phyloP scores from a whole-genome alignment of 1,139 yeast species.

The Wickerhamomyces sp. region DNA sequence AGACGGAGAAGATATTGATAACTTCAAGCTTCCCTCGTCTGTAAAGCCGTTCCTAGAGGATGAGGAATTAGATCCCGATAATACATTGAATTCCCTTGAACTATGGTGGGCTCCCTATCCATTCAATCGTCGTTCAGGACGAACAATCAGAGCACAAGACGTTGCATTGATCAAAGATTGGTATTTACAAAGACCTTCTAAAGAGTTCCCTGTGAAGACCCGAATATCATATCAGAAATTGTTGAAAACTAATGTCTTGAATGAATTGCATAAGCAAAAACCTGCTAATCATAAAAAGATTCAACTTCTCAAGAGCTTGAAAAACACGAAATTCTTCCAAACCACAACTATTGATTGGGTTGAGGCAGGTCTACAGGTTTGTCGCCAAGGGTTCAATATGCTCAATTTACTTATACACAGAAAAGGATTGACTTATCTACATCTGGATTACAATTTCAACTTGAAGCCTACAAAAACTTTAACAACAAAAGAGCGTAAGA shows the following conservation, averaged over 20 bases:
- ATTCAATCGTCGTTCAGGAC: slow-evolving; percentile 69
- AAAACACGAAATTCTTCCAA: slow-evolving; percentile 82
- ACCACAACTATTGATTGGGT: slow-evolving; percentile 96
- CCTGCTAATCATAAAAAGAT: slow-evolving; percentile 43
- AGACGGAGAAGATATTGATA: slow-evolving; percentile 32
- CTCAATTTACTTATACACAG: slow-evolving; percentile 84
- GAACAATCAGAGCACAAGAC: slow-evolving; percentile 80
- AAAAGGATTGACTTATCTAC: slow-evolving; percentile 87
- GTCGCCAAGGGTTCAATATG: slow-evolving; percentile 94
- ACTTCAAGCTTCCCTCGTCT: slow-evolving; percentile 34
- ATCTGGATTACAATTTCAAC: slow-evolving; percentile 92
- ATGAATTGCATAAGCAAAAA: slow-evolving; percentile 53
- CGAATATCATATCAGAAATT: slow-evolving; percentile 85
- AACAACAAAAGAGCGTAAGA: slow-evolving; percentile 93
- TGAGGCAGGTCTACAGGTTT: slow-evolving; percentile 93
- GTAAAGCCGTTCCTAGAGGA: slow-evolving; percentile 47
- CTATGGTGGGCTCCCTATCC: slow-evolving; percentile 84
- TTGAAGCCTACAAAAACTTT: slow-evolving; percentile 94
- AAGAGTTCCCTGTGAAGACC: slow-evolving; percentile 64
- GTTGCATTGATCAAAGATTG: slow-evolving; percentile 79
- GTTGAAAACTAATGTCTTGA: slow-evolving; percentile 67
- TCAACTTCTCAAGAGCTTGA: slow-evolving; percentile 62
- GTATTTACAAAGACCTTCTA: slow-evolving; percentile 64
- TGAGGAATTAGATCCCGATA: slow-evolving; percentile 40
- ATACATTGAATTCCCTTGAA: slow-evolving; percentile 55